Conservation (phyloP, 2,329 filamentous ascomycete genomes). For the Paramyrothecium sp. region DNA sequence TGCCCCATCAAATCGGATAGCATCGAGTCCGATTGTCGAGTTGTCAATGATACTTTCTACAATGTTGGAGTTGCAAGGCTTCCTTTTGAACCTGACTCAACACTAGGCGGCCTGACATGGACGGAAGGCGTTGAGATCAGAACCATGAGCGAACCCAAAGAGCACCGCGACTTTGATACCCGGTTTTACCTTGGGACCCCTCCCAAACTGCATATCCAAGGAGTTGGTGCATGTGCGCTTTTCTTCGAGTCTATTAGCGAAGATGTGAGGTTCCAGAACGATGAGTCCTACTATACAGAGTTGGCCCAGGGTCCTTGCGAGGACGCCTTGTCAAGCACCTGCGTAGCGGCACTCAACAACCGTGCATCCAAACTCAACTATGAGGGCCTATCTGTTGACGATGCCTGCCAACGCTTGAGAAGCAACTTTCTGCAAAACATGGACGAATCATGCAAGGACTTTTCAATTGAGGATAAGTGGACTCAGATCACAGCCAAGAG, state of each 20-base stretch:
- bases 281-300: neutral
- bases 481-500: slow-evolving; percentile 1
- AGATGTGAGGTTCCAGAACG: neutral
- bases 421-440: slow-evolving; percentile 5
- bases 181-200: slow-evolving; percentile 10
- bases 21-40: slow-evolving; percentile 3
- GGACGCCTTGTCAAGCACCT: slow-evolving; percentile 8
- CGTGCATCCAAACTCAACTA: slow-evolving; percentile 1
- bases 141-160: neutral
- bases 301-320: slow-evolving; percentile 4
- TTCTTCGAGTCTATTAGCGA: slow-evolving; percentile 7
- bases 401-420: slow-evolving; percentile 4
- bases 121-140: slow-evolving; percentile 4
- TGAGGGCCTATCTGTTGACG: neutral
- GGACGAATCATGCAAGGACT: slow-evolving; percentile 6
- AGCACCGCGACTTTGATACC: neutral
- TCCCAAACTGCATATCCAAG: neutral
- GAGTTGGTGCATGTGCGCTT: slow-evolving; percentile 5
- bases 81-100: neutral
- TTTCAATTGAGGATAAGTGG: slow-evolving; percentile 2
- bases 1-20: slow-evolving; percentile 2
- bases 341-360: slow-evolving; percentile 6
- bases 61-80: slow-evolving; percentile 7
- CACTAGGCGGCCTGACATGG: slow-evolving; percentile 8
- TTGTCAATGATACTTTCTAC: slow-evolving; percentile 3